Conservation (phyloP, 2,329 filamentous ascomycete species). For the Didymella glomerata region DNA sequence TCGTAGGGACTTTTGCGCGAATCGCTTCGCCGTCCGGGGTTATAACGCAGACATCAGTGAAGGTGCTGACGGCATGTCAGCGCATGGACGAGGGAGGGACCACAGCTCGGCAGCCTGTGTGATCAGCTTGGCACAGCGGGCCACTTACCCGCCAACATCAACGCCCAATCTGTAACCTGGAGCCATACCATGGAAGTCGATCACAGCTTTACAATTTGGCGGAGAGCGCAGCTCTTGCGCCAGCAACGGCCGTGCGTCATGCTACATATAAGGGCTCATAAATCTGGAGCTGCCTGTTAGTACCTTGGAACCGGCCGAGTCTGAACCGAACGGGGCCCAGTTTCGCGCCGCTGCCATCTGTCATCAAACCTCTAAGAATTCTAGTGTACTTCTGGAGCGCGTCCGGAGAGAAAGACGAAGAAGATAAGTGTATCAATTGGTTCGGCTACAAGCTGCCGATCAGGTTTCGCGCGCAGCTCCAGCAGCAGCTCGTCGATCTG, state of each 20-base stretch:
- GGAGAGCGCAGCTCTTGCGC: constrained; percentile 6
- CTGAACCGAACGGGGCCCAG: constrained; percentile 5
- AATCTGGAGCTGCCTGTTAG: constrained; percentile 9
- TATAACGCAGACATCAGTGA: constrained; percentile 60
- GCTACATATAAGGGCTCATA: constrained; percentile 9
- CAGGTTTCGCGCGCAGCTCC: neutral
- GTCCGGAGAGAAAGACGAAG: constrained; percentile 1
- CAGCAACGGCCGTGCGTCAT: constrained; percentile 16
- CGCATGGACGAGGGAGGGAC: neutral
- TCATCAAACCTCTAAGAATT: neutral
- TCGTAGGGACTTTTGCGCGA: constrained; percentile 58
- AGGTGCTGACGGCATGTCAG: constrained; percentile 50
- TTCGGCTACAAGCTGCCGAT: neutral
- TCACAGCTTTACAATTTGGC: neutral
- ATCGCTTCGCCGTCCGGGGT: constrained; percentile 56
- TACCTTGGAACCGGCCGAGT: constrained; percentile 2
- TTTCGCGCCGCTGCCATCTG: constrained; percentile 3
- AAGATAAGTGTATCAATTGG: constrained; percentile 1
- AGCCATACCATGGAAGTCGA: constrained; percentile 25
- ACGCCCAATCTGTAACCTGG: constrained; percentile 46
- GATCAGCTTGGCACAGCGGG: neutral
- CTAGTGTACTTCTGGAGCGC: neutral
- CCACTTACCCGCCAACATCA: constrained; percentile 48
- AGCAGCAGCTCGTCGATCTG: neutral
- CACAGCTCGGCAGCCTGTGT: neutral